Evolutionary conservation across 116 monocot species (phyloP).

Genomic region (Iris pallida): DNA sequence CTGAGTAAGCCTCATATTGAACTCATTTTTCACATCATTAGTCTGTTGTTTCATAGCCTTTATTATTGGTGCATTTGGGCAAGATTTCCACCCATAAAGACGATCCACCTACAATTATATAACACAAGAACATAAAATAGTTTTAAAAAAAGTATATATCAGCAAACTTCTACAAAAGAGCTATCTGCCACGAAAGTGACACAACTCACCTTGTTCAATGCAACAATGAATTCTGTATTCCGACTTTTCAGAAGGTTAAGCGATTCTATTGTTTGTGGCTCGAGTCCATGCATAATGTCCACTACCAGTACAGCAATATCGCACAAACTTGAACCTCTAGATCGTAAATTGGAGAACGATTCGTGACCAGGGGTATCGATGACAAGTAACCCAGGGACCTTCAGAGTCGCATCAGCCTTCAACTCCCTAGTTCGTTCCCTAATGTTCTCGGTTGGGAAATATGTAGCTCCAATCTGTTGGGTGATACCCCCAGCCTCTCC

Average conservation of each 20-base stretch:
- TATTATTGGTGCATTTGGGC: constrained; percentile 61
- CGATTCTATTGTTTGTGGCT: constrained; percentile 87
- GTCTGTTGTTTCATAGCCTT: constrained; percentile 71
- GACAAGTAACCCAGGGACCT: constrained; percentile 83
- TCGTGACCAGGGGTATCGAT: constrained; percentile 96
- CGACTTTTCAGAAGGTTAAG: constrained; percentile 68
- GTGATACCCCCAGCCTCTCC: constrained; percentile 95
- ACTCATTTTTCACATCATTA: constrained; percentile 79
- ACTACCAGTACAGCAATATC: constrained; percentile 91
- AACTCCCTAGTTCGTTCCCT: constrained; percentile 87
- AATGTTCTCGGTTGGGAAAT: constrained; percentile 90
- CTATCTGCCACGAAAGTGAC: neutral
- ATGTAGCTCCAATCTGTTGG: constrained; percentile 91
- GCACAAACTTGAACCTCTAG: constrained; percentile 89
- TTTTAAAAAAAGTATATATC: neutral
- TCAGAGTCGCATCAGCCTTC: constrained; percentile 80
- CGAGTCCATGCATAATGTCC: constrained; percentile 95
- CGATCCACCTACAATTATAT: constrained; percentile 59
- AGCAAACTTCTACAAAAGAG: neutral
- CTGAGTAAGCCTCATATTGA: constrained; percentile 74
- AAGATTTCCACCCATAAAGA: constrained; percentile 86
- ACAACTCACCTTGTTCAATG: constrained; percentile 77
- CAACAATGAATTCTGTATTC: constrained; percentile 84
- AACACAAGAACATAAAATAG: neutral
- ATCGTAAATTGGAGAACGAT: constrained; percentile 78